These are phyloP conservation scores for Sporothrix inflata DNA, from an alignment of 2,329 filamentous ascomycete genomes.

Conservation along the genomic window DNA sequence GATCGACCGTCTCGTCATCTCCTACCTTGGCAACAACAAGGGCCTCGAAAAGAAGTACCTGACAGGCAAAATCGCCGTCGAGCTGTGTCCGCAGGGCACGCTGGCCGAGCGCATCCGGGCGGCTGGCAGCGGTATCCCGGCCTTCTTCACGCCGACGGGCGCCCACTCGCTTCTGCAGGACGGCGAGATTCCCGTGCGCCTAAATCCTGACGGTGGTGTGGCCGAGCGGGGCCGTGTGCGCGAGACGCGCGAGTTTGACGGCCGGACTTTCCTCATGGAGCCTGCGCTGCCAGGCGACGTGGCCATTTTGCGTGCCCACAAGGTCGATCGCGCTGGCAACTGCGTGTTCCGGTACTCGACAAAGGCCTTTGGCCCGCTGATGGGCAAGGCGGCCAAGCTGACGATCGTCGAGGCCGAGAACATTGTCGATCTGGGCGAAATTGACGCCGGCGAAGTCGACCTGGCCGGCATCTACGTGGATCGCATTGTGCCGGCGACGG, in stretches of 20 bases:
- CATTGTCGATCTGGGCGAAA: conserved; percentile 74
- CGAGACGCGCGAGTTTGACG: conserved; percentile 74
- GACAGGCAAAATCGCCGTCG: conserved; percentile 72
- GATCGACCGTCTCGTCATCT: conserved; percentile 71
- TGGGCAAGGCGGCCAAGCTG: conserved; percentile 78
- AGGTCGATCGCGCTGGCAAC: conserved; percentile 76
- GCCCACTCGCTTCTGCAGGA: conserved; percentile 47
- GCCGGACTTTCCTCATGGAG: conserved; percentile 76
- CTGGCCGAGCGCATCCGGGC: conserved; percentile 73
- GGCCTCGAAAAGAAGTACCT: conserved; percentile 68
- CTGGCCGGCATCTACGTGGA: conserved; percentile 83
- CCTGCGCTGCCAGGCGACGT: conserved; percentile 75
- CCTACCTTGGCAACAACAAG: conserved; percentile 75
- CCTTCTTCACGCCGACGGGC: conserved; percentile 70
- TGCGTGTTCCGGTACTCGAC: conserved; percentile 80
- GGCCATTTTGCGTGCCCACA: conserved; percentile 76
- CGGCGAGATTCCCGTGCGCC: conserved; percentile 49
- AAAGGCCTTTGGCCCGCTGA: conserved; percentile 73
- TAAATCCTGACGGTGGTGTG: conserved; percentile 62
- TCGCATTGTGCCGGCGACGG: conserved; percentile 74
- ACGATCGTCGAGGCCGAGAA: conserved; percentile 86
- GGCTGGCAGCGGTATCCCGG: conserved; percentile 75
- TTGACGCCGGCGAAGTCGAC: conserved; percentile 74
- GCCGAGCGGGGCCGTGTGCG: conserved; percentile 66
- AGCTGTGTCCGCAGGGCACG: conserved; percentile 77